Conservation (phyloP, 495 filamentous ascomycete genomes). For the Cenococcum geophilum region DNA sequence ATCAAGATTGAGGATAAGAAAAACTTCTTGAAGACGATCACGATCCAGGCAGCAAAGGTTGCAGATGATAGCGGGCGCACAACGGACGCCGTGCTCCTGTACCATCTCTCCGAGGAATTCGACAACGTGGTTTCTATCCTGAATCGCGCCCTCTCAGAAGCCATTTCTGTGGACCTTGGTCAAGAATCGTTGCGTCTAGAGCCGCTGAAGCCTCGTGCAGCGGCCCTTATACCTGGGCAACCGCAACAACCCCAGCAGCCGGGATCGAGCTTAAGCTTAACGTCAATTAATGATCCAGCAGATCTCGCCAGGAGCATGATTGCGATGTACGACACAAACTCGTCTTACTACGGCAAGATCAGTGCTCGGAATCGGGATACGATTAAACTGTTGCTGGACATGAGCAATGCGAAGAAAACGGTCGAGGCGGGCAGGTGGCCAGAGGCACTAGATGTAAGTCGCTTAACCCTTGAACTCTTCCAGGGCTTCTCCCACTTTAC, state of each 20-base stretch:
- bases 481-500: not conserved
- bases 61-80: slow-evolving; percentile 90
- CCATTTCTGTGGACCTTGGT: slow-evolving; percentile 73
- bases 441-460: slow-evolving; percentile 72
- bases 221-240: slow-evolving; percentile 12
- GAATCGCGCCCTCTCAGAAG: slow-evolving; percentile 84
- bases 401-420: slow-evolving; percentile 67
- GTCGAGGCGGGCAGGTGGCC: slow-evolving; percentile 69
- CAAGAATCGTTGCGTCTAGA: slow-evolving; percentile 66
- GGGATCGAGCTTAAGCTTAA: slow-evolving; percentile 68
- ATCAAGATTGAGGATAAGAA: slow-evolving; percentile 72
- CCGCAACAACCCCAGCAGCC: slow-evolving; percentile 24
- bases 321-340: slow-evolving; percentile 66
- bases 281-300: slow-evolving; percentile 78
- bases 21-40: slow-evolving; percentile 81
- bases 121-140: slow-evolving; percentile 83
- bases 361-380: slow-evolving; percentile 59
- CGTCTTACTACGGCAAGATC: slow-evolving; percentile 66
- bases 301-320: slow-evolving; percentile 74
- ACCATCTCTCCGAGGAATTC: slow-evolving; percentile 90
- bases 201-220: slow-evolving; percentile 62
- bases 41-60: slow-evolving; percentile 77
- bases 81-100: slow-evolving; percentile 87
- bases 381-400: slow-evolving; percentile 64
- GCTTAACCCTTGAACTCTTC: not conserved